phyloP scores from a whole-genome alignment of 139 green algal species.

The Chlorella sp. region DNA sequence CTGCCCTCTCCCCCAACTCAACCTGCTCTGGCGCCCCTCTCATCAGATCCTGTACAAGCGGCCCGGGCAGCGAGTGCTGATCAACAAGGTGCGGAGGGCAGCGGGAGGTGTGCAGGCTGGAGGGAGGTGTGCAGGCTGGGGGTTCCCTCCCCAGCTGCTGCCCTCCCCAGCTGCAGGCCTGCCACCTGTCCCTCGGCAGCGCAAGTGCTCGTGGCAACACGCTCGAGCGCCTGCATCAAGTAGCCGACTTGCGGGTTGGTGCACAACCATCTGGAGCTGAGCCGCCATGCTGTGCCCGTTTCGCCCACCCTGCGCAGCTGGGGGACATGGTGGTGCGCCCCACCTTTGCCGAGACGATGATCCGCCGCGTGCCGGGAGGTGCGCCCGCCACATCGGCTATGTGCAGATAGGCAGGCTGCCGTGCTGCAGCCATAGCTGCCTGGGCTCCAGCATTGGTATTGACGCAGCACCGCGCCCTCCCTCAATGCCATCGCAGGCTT shows the following conservation, averaged over 20 bases:
- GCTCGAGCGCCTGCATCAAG: too few species aligned
- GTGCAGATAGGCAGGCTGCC: too few species aligned
- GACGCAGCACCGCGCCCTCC: background rate
- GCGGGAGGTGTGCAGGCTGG: too few species aligned
- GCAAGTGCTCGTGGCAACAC: too few species aligned
- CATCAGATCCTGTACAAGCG: constrained; percentile 48
- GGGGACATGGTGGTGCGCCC: constrained; percentile 54
- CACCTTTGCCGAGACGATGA: constrained; percentile 39
- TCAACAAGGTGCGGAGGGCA: constrained; percentile 32
- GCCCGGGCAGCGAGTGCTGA: constrained; percentile 45
- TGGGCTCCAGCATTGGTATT: background rate
- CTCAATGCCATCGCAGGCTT: background rate
- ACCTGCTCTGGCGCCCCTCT: background rate
- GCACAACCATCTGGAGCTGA: too few species aligned
- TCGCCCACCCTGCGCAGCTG: background rate
- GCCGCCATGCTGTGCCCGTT: too few species aligned
- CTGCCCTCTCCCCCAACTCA: background rate
- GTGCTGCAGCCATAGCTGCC: background rate
- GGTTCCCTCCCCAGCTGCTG: too few species aligned
- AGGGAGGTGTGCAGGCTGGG: too few species aligned
- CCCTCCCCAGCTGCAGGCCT: too few species aligned
- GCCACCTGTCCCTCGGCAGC: too few species aligned
- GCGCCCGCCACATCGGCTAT: too few species aligned
- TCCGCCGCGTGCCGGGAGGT: constrained; percentile 14
- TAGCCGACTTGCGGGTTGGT: too few species aligned